Percentiles rank a stretch among this genome's conserved stretches.
These are phyloP conservation scores for Fusarium sp. DNA, from an alignment of 2,329 filamentous ascomycete species.

Conservation along the genomic window DNA sequence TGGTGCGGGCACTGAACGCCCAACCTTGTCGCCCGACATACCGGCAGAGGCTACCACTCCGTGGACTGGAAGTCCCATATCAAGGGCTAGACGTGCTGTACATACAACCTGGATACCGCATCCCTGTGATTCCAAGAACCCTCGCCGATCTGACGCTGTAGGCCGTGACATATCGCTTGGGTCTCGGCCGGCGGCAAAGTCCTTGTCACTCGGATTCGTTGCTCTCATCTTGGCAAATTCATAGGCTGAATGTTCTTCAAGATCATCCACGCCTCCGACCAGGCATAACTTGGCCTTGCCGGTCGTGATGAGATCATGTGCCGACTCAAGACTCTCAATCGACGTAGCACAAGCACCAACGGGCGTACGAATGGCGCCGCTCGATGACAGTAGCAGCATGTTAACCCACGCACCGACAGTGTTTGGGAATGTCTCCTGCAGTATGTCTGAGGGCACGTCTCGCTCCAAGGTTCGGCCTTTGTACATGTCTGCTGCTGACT, in stretches of 20 bases:
- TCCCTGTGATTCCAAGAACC: slow-evolving; percentile 99
- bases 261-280: slow-evolving; percentile 98
- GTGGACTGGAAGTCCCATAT: slow-evolving; percentile 98
- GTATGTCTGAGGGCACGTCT: slow-evolving; percentile 96
- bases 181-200: slow-evolving; percentile 92
- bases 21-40: slow-evolving; percentile 98
- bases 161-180: slow-evolving; percentile 97
- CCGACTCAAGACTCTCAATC: slow-evolving; percentile 96
- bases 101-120: slow-evolving; percentile 98
- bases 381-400: slow-evolving; percentile 96
- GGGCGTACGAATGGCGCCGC: slow-evolving; percentile 96
- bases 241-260: slow-evolving; percentile 98
- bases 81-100: slow-evolving; percentile 92
- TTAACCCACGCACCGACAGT: slow-evolving; percentile 99
- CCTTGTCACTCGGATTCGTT: slow-evolving; percentile 95
- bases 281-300: slow-evolving; percentile 97
- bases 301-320: slow-evolving; percentile 97
- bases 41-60: slow-evolving; percentile 92
- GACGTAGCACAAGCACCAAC: slow-evolving; percentile 97
- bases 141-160: slow-evolving; percentile 93
- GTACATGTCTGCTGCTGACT: slow-evolving; percentile 94
- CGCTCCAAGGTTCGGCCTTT: slow-evolving; percentile 96
- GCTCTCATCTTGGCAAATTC: slow-evolving; percentile 99
- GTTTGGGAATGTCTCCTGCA: slow-evolving; percentile 99
- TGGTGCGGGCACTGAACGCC: slow-evolving; percentile 93